Evolutionary conservation across 2,329 filamentous ascomycete genomes (phyloP).

Genomic region (Colletotrichum scovillei): DNA sequence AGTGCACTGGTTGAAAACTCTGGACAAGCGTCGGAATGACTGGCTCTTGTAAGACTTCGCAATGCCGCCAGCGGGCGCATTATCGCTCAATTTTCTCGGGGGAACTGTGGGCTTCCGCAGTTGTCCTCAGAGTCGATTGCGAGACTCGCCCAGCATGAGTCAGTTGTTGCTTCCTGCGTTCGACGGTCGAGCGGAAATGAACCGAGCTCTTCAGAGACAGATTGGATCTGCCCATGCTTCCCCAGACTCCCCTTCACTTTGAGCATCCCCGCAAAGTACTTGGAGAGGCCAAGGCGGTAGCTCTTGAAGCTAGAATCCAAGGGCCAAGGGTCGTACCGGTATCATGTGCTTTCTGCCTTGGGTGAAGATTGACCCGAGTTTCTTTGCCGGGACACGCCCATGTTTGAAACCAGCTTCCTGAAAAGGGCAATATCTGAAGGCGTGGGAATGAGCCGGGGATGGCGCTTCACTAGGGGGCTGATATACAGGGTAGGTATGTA

Average conservation of each 20-base stretch:
- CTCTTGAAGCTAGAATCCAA: slow-evolving; percentile 8
- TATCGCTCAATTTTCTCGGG: slow-evolving; percentile 25
- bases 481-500: slow-evolving; percentile 21
- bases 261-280: slow-evolving; percentile 27
- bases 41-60: slow-evolving; percentile 7
- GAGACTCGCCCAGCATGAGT: slow-evolving; percentile 23
- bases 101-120: slow-evolving; percentile 3
- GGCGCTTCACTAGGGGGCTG: slow-evolving; percentile 14
- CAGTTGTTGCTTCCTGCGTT: slow-evolving; percentile 5
- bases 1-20: not conserved
- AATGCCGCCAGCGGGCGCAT: slow-evolving; percentile 14
- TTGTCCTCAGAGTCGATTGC: slow-evolving; percentile 5
- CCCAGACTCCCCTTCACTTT: slow-evolving; percentile 27
- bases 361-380: slow-evolving; percentile 32
- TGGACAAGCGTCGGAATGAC: not conserved
- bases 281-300: slow-evolving; percentile 20
- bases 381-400: slow-evolving; percentile 26
- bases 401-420: slow-evolving; percentile 34
- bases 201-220: slow-evolving; percentile 25
- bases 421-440: slow-evolving; percentile 25
- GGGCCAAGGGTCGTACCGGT: not conserved
- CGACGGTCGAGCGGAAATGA: slow-evolving; percentile 34
- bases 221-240: slow-evolving; percentile 35
- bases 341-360: slow-evolving; percentile 23
- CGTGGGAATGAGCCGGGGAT: slow-evolving; percentile 20